Evolutionary conservation across 371 early-diverging fungal genomes (phyloP), one percentile per base, ranked within the genome.

Genomic region (Zancudomyces culisetae): DNA sequence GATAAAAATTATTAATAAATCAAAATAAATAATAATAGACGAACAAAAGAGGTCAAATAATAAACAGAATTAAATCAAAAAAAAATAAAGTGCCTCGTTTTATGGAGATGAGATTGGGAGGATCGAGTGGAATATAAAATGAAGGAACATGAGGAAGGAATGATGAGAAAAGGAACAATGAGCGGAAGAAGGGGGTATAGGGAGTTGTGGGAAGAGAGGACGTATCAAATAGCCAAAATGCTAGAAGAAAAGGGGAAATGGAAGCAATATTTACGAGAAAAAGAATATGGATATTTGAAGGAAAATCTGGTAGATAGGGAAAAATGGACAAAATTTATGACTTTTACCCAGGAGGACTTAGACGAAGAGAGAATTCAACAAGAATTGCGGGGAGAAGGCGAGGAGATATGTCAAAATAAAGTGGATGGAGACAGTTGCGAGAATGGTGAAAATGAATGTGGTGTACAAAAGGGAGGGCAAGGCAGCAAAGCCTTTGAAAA

Each of bases 271-370:
- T 48, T 68, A n/a, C 35, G 62, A 1, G 1, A 42, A 1, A 42
- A 50, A 15, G 62, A 61, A 48, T 54, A 57, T 15, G 49, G 53
- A 13, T 62, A 56, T 57, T 54, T 68, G 27, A 51, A 49, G 26
- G 55, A 52, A 20, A 62, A 62, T 2, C 51, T 68, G 15, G 54
- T 53, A 47, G 50, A 60, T 13, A 53, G 20, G 18, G 68, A 59
- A 50, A 57, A 57, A n/a, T 68, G 68, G 68, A 21, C 4, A 13
- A 49, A 52, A 10, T 68, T 66, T 35, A 68, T 68, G 29, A 29
- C n/a, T 8, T 23, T 46, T 27, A 18, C 4, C 23, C 22, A 52
- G 15, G 29, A 45, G 22, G 28, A 8, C 47, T 15, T 10, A 21
- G 35, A 50, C 18, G n/a, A n/a, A 12, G 3, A 46, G n/a, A 23